These are phyloP conservation scores for Neospora caninum DNA, from an alignment of 169 alveolate genomes.

Conservation along the genomic window DNA sequence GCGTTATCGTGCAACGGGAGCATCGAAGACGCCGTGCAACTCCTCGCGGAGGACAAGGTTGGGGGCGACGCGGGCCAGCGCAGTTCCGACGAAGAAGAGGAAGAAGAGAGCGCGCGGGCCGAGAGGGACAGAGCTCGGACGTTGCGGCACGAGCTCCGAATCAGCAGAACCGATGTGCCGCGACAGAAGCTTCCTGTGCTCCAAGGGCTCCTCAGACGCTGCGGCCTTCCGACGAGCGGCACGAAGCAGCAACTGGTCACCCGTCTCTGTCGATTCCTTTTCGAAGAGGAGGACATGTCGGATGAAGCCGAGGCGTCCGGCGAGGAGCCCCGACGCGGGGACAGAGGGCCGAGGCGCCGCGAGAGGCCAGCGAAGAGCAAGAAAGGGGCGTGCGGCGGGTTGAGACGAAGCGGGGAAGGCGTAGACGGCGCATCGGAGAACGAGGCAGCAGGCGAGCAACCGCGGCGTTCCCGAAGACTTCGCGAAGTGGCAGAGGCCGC, in stretches of 20 bases:
- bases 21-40: conserved; percentile 12
- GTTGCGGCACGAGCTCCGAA: not conserved
- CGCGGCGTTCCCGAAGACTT: not conserved
- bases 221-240: conserved; percentile 37
- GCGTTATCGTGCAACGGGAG: not conserved
- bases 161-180: conserved; percentile 33
- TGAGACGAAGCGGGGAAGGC: not conserved
- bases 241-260: conserved; percentile 37
- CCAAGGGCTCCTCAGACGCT: conserved; percentile 34
- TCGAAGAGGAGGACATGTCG: not conserved
- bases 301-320: not conserved
- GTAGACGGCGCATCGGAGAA: not conserved
- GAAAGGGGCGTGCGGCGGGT: not conserved
- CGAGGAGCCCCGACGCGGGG: not conserved
- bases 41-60: not conserved
- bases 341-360: not conserved
- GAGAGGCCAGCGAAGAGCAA: not conserved
- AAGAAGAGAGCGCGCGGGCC: conserved; percentile 14
- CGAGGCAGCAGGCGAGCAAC: not conserved
- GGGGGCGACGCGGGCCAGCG: not conserved
- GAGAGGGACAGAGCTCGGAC: conserved; percentile 39
- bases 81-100: conserved; percentile 25
- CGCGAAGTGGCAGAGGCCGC: not conserved
- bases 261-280: not conserved
- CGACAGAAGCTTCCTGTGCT: conserved; percentile 53